Evolutionary conservation across 2,329 filamentous ascomycete genomes (phyloP).

Genomic region (Hirsutella minnesotensis): DNA sequence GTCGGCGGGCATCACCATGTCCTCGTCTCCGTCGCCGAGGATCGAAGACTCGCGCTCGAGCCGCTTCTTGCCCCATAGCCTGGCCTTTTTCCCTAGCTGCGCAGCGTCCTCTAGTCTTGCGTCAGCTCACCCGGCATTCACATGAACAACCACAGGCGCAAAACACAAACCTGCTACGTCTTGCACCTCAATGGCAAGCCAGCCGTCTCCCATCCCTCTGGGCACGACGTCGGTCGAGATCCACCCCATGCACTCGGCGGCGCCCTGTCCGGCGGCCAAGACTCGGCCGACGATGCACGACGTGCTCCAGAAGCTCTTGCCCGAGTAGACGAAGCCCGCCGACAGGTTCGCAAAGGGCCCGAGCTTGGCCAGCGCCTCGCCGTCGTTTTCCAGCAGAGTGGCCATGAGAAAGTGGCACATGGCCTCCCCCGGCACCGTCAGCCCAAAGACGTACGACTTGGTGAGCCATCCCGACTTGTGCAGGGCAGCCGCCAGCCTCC

Average conservation of each 20-base stretch:
- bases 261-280: conserved; percentile 48
- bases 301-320: conserved; percentile 59
- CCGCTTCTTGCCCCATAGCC: conserved; percentile 47
- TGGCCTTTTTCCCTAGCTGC: conserved; percentile 40
- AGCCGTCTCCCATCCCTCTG: conserved; percentile 38
- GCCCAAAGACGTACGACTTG: conserved; percentile 53
- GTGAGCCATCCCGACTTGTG: conserved; percentile 54
- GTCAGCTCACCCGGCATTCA: neutral
- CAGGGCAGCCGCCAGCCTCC: conserved; percentile 44
- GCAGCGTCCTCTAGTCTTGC: conserved; percentile 31
- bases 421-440: conserved; percentile 53
- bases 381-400: conserved; percentile 52
- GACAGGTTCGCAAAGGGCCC: conserved; percentile 51
- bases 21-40: conserved; percentile 43
- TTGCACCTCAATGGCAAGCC: conserved; percentile 46
- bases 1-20: conserved; percentile 45
- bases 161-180: conserved; percentile 29
- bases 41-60: conserved; percentile 50
- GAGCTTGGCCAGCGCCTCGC: conserved; percentile 43
- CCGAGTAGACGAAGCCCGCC: conserved; percentile 50
- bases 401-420: conserved; percentile 54
- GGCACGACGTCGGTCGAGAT: conserved; percentile 49
- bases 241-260: conserved; percentile 58
- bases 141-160: neutral
- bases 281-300: conserved; percentile 54